A percentile compares a stretch with the other conserved stretches of the same genome.
Evolutionary conservation across 345 rosid genomes (phyloP).

Genomic region (Bruguiera gymnorhiza): DNA sequence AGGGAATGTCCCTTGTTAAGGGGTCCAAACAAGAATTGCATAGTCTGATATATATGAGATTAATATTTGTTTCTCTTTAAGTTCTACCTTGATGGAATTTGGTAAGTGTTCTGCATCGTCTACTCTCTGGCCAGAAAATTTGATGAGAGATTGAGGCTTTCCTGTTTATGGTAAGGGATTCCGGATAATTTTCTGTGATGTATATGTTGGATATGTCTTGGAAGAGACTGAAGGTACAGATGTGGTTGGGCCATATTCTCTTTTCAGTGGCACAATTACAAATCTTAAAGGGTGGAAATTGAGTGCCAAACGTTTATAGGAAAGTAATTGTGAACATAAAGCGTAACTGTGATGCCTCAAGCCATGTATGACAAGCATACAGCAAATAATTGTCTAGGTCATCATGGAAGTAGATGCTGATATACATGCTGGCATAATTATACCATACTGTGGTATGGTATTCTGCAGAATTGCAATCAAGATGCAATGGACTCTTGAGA

Average conservation of each 20-base stretch:
- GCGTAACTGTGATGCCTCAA: neutral
- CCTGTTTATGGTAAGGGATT: conserved; percentile 14
- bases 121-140: neutral
- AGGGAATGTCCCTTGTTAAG: conserved; percentile 33
- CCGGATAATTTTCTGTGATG: conserved; percentile 6
- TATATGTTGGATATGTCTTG: neutral
- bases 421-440: neutral
- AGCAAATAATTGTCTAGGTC: neutral
- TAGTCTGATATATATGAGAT: conserved; percentile 40
- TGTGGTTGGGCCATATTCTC: conserved; percentile 7
- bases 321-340: neutral
- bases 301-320: conserved; percentile 9
- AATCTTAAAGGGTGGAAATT: conserved; percentile 1
- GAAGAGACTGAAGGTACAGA: conserved; percentile 5
- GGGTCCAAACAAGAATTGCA: conserved; percentile 34
- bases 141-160: conserved; percentile 7
- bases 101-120: conserved; percentile 10
- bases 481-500: neutral
- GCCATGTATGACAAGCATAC: neutral
- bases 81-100: conserved; percentile 13
- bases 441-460: no score
- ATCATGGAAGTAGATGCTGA: neutral
- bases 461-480: neutral
- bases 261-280: neutral
- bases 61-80: conserved; percentile 28